A percentile compares a stretch with the other conserved stretches of the same genome.
phyloP scores from a whole-genome alignment of 2,329 filamentous ascomycete species.

The Colletotrichum sp. region DNA sequence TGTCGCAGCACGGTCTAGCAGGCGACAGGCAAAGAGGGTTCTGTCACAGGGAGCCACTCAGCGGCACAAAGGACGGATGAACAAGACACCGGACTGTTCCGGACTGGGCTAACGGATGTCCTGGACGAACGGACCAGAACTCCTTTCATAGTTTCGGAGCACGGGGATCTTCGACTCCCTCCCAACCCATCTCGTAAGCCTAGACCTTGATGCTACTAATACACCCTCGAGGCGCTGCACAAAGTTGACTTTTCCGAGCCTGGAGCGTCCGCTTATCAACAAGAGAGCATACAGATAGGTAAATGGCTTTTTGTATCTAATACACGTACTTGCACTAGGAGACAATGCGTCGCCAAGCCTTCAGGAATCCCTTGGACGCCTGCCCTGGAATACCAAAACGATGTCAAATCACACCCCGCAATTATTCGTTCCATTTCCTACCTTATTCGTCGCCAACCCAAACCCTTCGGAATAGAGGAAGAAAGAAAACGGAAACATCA shows the following conservation, averaged over 20 bases:
- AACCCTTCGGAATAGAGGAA: neutral
- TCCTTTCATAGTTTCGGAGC: neutral
- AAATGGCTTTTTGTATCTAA: neutral
- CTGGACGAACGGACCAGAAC: neutral
- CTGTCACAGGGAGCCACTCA: neutral
- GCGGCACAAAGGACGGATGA: neutral
- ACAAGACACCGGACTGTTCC: neutral
- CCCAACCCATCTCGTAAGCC: neutral
- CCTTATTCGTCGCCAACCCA: constrained; percentile 1
- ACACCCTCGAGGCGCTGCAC: neutral
- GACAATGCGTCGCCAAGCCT: neutral
- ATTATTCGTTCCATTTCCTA: constrained; percentile 16
- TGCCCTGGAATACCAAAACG: neutral
- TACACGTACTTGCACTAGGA: constrained; percentile 10
- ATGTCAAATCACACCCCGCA: constrained; percentile 1
- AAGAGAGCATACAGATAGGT: neutral
- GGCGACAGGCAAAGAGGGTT: neutral
- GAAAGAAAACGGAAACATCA: neutral
- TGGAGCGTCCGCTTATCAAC: neutral
- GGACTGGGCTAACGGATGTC: constrained; percentile 10
- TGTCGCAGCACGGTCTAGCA: neutral
- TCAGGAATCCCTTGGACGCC: constrained; percentile 11
- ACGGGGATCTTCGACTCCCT: neutral
- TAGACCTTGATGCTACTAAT: neutral
- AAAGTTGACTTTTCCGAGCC: neutral